Conservation (phyloP, 306 rosid genomes). For the Alnus glutinosa region DNA sequence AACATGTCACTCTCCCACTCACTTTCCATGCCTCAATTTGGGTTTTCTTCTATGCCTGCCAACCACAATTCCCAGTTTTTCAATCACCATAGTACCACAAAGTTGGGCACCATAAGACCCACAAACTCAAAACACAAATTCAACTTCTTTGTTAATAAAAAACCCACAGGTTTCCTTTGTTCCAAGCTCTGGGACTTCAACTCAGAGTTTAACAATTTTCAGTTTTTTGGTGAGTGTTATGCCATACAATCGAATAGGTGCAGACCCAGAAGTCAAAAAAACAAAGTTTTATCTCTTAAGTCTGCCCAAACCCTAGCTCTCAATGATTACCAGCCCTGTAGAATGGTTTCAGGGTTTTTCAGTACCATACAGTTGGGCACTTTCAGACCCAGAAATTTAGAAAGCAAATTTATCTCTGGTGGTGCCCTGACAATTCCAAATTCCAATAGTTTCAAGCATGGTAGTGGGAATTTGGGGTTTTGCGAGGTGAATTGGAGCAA, state of each 20-base stretch:
- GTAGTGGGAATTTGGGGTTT: slow-evolving; percentile 14
- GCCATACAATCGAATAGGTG: slow-evolving; percentile 2
- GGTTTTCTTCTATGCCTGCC: slow-evolving; percentile 25
- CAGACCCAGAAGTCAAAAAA: slow-evolving; percentile 24
- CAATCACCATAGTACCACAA: slow-evolving; percentile 17
- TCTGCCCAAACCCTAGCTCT: not conserved
- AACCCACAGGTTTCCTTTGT: not conserved
- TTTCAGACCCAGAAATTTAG: not conserved
- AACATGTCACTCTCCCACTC: slow-evolving; percentile 37
- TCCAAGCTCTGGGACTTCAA: slow-evolving; percentile 13
- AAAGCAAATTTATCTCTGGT: slow-evolving; percentile 8
- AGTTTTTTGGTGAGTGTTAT: not conserved
- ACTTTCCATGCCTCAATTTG: slow-evolving; percentile 36
- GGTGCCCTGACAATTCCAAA: not conserved
- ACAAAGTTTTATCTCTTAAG: not conserved
- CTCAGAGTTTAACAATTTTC: not conserved
- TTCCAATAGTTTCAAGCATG: not conserved
- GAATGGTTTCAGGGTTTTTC: slow-evolving; percentile 23
- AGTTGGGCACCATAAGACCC: not conserved
- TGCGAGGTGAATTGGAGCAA: slow-evolving; percentile 21
- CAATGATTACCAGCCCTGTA: slow-evolving; percentile 2
- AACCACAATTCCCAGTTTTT: slow-evolving; percentile 22
- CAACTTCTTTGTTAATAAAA: not conserved
- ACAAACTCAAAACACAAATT: slow-evolving; percentile 21
- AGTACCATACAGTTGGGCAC: not conserved